phyloP scores from a whole-genome alignment of 192 early-diverging fungal species.

The Pilobolus umbonatus region DNA sequence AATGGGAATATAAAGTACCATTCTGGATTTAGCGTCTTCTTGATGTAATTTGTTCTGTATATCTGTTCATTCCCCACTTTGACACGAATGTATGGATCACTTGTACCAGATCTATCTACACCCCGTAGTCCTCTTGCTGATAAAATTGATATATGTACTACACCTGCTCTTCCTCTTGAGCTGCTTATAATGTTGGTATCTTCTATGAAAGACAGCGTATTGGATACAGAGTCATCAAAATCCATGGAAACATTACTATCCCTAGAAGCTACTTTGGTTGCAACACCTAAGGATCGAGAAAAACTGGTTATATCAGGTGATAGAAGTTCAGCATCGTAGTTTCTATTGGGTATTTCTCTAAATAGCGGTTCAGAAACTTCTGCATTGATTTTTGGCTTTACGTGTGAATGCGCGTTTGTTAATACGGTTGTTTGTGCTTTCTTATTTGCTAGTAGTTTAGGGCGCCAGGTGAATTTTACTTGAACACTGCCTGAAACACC shows the following conservation, averaged over 20 bases:
- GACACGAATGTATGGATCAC: slow-evolving; percentile 25
- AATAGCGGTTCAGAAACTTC: slow-evolving; percentile 5
- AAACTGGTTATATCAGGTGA: too few relatives aligned
- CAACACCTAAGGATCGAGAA: too few relatives aligned
- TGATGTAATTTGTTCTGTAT: slow-evolving; percentile 24
- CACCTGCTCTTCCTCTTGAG: slow-evolving; percentile 16
- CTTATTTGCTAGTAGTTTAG: slow-evolving; percentile 48
- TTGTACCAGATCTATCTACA: slow-evolving; percentile 45
- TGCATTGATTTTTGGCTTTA: background rate
- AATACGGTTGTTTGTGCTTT: slow-evolving; percentile 47
- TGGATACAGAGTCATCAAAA: slow-evolving; percentile 6
- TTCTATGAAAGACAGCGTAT: background rate
- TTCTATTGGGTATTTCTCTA: too few relatives aligned
- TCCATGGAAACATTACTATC: background rate
- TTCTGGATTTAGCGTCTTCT: slow-evolving; percentile 25
- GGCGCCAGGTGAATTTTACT: slow-evolving; percentile 52
- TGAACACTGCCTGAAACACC: slow-evolving; percentile 36
- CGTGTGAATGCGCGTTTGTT: slow-evolving; percentile 17
- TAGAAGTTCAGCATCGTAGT: too few relatives aligned
- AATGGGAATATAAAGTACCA: too few relatives aligned
- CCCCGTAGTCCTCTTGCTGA: slow-evolving; percentile 48
- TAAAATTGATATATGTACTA: slow-evolving; percentile 35
- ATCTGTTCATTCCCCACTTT: slow-evolving; percentile 7
- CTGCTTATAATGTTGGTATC: background rate
- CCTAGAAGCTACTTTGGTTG: too few relatives aligned